Evolutionary conservation across 257 asterid species (phyloP).

Genomic region (Nemophila menziesii): DNA sequence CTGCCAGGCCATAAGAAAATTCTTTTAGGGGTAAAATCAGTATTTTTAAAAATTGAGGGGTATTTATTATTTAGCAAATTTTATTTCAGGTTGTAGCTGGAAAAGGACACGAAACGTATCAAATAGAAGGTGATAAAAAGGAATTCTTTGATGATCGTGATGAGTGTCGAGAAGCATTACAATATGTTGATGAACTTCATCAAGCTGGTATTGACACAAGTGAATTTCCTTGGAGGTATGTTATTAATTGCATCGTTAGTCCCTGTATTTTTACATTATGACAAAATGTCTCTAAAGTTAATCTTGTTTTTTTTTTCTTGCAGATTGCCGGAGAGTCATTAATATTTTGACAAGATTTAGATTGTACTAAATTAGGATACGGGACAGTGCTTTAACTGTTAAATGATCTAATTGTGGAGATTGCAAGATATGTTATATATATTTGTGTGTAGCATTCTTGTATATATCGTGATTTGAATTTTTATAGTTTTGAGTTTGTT

Average conservation of each 20-base stretch:
- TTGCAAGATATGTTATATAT: too few relatives aligned
- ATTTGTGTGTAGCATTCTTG: too few relatives aligned
- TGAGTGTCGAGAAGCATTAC: constrained; percentile 93
- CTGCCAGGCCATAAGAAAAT: background rate
- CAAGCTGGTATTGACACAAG: constrained; percentile 97
- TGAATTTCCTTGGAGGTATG: constrained; percentile 95
- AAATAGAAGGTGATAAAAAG: constrained; percentile 73
- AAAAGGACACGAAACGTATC: constrained; percentile 76
- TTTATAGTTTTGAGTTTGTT: too few relatives aligned
- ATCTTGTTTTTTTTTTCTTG: constrained; percentile 4
- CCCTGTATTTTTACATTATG: background rate
- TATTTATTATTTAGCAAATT: too few relatives aligned
- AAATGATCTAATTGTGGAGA: too few relatives aligned
- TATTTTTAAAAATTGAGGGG: too few relatives aligned
- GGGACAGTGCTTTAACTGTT: too few relatives aligned
- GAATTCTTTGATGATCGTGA: constrained; percentile 94
- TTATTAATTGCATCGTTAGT: background rate
- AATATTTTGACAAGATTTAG: constrained; percentile 14
- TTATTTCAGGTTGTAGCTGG: constrained; percentile 95
- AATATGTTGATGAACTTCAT: constrained; percentile 97
- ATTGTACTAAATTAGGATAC: too few relatives aligned
- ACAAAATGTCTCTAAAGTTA: too few relatives aligned
- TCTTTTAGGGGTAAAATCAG: too few relatives aligned
- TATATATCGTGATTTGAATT: too few relatives aligned
- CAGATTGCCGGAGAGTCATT: constrained; percentile 96